Evolutionary conservation across 371 early-diverging fungal species (phyloP), one percentile per base, ranked within the genome.

Genomic region (Saksenaea vasiformis): DNA sequence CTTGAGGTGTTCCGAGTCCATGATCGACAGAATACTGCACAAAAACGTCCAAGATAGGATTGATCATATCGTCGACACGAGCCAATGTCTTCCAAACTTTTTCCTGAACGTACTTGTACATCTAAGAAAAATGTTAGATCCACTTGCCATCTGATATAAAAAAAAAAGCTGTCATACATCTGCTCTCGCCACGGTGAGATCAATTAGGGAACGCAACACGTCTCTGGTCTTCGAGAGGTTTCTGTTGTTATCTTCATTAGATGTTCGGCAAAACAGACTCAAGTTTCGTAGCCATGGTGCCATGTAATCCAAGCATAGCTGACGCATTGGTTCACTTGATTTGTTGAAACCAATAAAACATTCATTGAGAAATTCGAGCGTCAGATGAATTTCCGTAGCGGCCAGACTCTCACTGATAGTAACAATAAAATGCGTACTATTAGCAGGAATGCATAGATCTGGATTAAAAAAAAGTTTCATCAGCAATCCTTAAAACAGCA

Each of bases 251-350:
- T 87, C 87, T 14, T 76, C 78, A 0, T 77, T 71, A 11, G 70
- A 74, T 61, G 71, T 74, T 19, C 85, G 78, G 55, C 80, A 75
- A 66, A 87, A 89, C 53, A 82, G 72, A 8, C 85, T 88, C 55
- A 97, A 66, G 60, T 95, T 95, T 4, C 81, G 69, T 44, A 95
- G 70, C 97, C 96, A 97, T 0, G 96, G 97, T 13, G 89, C 86
- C 80, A 96, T 87, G 72, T 95, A 96, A 69, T 95, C 91, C 60
- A 97, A 76, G 54, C 93, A 92, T 56, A 91, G 80, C 58, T 91
- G 90, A 64, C 92, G 91, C 66, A 86, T 79, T 19, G 84, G 81
- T 27, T 84, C 87, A 31, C 77, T 87, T 0, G 91, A 88, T 70
- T 89, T 90, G 51, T 84, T 78, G 66, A 96, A 92, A 3, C 95